phyloP scores from a whole-genome alignment of 2,329 filamentous ascomycete genomes.

The Colletotrichum cuscutae region DNA sequence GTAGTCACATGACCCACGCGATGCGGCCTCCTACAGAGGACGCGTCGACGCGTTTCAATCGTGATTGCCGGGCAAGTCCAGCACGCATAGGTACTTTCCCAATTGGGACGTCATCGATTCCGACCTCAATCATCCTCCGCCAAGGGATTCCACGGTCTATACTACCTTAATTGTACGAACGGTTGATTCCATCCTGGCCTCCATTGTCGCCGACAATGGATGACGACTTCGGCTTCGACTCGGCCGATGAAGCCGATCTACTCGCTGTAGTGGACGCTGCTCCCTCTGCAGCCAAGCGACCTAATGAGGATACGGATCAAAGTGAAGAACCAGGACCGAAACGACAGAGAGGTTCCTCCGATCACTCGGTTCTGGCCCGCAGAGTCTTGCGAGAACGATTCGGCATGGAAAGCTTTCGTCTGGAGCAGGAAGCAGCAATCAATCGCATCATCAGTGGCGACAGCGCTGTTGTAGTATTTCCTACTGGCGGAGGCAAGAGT shows the following conservation, averaged over 20 bases:
- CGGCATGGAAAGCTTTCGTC: constrained; percentile 51
- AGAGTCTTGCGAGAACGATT: constrained; percentile 51
- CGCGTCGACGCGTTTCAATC: not conserved
- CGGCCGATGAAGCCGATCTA: constrained; percentile 33
- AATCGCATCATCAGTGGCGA: constrained; percentile 48
- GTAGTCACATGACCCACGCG: not conserved
- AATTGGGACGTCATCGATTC: not conserved
- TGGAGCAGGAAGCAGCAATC: constrained; percentile 57
- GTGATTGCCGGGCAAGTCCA: not conserved
- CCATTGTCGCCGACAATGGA: not conserved
- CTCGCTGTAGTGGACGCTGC: constrained; percentile 6
- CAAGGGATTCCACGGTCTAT: not conserved
- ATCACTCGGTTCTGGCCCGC: constrained; percentile 34
- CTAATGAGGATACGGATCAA: not conserved
- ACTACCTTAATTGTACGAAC: not conserved
- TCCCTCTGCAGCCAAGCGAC: not conserved
- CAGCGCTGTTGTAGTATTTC: constrained; percentile 56
- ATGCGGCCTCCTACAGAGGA: not conserved
- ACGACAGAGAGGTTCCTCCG: not conserved
- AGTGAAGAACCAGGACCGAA: not conserved
- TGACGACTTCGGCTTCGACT: constrained; percentile 40
- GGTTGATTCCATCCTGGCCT: not conserved
- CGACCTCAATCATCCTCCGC: not conserved
- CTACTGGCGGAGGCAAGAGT: constrained; percentile 61
- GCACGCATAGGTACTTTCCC: not conserved